A percentile compares a stretch with the other conserved stretches of the same genome.
phyloP scores from a whole-genome alignment of 441 rosid species.

The Gossypium aridum region DNA sequence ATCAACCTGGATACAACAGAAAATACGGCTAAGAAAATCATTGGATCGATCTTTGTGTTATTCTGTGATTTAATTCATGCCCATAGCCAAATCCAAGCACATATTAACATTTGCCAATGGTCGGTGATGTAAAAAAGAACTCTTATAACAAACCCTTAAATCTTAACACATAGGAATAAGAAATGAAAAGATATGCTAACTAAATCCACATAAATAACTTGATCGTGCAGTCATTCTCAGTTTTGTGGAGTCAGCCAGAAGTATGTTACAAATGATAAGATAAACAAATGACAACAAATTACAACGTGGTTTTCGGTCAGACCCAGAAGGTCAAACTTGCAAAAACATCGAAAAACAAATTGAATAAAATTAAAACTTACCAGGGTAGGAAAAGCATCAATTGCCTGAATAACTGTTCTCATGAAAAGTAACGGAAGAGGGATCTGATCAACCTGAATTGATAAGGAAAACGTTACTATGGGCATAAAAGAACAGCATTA shows the following conservation, averaged over 20 bases:
- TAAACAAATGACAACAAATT: neutral
- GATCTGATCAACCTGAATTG: slow-evolving; percentile 83
- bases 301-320: neutral
- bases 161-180: neutral
- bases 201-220: neutral
- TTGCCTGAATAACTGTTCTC: slow-evolving; percentile 99
- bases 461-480: slow-evolving; percentile 17
- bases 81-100: neutral
- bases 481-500: slow-evolving; percentile 10
- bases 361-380: slow-evolving; percentile 29
- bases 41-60: neutral
- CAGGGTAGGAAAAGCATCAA: slow-evolving; percentile 93
- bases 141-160: neutral
- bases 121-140: neutral
- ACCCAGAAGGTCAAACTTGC: neutral
- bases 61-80: neutral
- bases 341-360: neutral
- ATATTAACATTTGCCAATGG: neutral
- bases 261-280: neutral
- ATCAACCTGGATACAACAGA: slow-evolving; percentile 55
- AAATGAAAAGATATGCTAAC: neutral
- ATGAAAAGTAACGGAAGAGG: slow-evolving; percentile 92
- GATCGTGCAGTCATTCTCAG: neutral
- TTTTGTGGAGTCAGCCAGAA: neutral
- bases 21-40: neutral